Base-by-base conservation (phyloP, 371 early-diverging fungal genomes). In the Apophysomyces elegans region DNA sequence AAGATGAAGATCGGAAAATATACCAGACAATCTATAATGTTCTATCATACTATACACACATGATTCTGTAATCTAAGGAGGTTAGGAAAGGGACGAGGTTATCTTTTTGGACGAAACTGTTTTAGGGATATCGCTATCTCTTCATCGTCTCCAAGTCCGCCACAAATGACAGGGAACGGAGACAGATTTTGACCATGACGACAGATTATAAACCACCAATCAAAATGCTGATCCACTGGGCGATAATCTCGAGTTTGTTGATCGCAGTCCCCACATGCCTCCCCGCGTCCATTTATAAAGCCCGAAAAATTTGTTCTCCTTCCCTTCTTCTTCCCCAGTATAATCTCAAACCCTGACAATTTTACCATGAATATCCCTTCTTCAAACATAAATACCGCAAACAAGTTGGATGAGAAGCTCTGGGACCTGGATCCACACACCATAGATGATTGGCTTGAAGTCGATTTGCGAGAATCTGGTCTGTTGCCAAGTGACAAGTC, bases 371-470 rank as follows among this genome's bases (percentile, higher is more conserved):
- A 45, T 18, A 12, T 45, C n/a, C 46, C 46, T 45, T 45, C 46
- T 45, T 47, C 36, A 44, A 62, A 36, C 16, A 46, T 50, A 16
- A 16, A 21, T 14, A 36, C 50, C n/a, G 46, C 9, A 18, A 16
- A 47, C 26, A 38, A 36, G 36, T 16, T 36, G 26, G 43, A 13
- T 13, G 46, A 45, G 13, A 45, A 45, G 16, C 16, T 45, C 36
- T 65, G 62, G 66, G 69, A 63, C 37, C 44, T 68, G 16, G 65
- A 68, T 59, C 60, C 64, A 18, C 65, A 63, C 8, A 46, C 68
- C 38, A 63, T 79, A 35, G 71, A 79, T 58, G 69, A 70, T 21
- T 76, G 79, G 76, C 71, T 76, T 21, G 76, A 76, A 65, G 70
- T 68, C 26, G 79, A 76, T 37, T 63, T 78, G 36, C 63, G 62